Evolutionary conservation across 345 rosid species (phyloP).

Genomic region (Iberis pinnata): DNA sequence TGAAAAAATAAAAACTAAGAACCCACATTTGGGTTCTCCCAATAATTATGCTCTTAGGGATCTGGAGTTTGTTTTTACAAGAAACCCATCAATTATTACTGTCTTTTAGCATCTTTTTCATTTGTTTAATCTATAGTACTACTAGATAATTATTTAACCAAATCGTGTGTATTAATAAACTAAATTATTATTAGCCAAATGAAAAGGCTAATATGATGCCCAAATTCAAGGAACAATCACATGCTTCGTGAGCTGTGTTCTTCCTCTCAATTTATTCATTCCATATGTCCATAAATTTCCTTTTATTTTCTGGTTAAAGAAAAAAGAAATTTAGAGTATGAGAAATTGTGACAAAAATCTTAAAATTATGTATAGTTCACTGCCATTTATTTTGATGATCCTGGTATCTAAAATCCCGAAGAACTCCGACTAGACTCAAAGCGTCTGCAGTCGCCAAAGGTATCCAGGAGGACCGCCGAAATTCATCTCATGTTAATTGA

Average conservation of each 20-base stretch:
- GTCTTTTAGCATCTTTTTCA: constrained; percentile 19
- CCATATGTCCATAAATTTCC: neutral
- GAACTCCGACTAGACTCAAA: too few species aligned
- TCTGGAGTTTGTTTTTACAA: constrained; percentile 24
- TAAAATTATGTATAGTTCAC: neutral
- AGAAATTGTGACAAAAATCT: too few species aligned
- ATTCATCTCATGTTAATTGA: too few species aligned
- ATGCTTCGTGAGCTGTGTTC: constrained; percentile 28
- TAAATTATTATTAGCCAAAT: constrained; percentile 17
- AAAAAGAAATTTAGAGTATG: too few species aligned
- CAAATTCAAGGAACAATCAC: constrained; percentile 30
- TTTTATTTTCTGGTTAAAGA: neutral
- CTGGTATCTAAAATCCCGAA: too few species aligned
- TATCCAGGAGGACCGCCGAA: too few species aligned
- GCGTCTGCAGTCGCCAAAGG: too few species aligned
- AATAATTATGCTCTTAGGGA: too few species aligned
- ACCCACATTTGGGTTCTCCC: too few species aligned
- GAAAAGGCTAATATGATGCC: constrained; percentile 19
- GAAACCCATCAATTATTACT: constrained; percentile 26
- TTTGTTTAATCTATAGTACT: neutral
- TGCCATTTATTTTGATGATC: neutral
- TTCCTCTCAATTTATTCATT: constrained; percentile 16
- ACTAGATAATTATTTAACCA: neutral
- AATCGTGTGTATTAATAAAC: neutral
- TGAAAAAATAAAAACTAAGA: too few species aligned